A percentile compares a stretch with the other conserved stretches of the same genome.
phyloP scores from a whole-genome alignment of 371 early-diverging fungal genomes.

The Actinomortierella wolfii region DNA sequence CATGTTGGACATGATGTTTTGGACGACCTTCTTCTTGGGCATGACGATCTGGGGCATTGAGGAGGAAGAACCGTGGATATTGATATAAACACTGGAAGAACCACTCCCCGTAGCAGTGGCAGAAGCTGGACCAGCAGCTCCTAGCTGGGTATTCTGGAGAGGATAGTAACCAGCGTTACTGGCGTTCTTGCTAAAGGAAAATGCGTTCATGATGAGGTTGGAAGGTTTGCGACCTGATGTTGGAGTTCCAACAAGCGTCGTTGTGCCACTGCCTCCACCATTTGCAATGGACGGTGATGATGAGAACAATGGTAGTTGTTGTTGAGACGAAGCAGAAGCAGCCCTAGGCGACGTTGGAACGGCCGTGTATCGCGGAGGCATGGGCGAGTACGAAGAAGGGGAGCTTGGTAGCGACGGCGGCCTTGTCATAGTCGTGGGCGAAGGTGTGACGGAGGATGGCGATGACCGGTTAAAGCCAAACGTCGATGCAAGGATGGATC shows the following conservation, averaged over 20 bases:
- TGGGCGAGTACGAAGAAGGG: too few relatives aligned
- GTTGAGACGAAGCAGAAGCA: neutral
- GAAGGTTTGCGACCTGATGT: neutral
- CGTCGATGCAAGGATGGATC: conserved; percentile 23
- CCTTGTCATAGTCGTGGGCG: too few relatives aligned
- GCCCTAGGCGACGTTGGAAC: neutral
- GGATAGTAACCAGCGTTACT: neutral
- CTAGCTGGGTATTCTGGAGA: conserved; percentile 9
- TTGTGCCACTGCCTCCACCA: neutral
- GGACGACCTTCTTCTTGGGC: conserved; percentile 35
- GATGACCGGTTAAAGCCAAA: conserved; percentile 19
- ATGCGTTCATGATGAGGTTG: neutral
- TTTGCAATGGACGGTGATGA: neutral
- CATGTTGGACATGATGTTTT: conserved; percentile 43
- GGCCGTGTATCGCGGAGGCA: too few relatives aligned
- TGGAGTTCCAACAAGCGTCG: conserved; percentile 7
- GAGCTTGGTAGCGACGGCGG: too few relatives aligned
- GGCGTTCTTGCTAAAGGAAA: neutral
- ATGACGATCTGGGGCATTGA: conserved; percentile 41
- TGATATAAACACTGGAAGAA: conserved; percentile 25
- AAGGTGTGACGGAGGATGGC: neutral
- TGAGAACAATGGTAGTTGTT: neutral
- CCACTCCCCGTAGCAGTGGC: too few relatives aligned
- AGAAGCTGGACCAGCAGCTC: too few relatives aligned
- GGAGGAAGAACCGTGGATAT: conserved; percentile 24